Evolutionary conservation across 2,329 filamentous ascomycete species (phyloP), one percentile per base, ranked within the genome.

Genomic region (Microthyrium microscopicum): DNA sequence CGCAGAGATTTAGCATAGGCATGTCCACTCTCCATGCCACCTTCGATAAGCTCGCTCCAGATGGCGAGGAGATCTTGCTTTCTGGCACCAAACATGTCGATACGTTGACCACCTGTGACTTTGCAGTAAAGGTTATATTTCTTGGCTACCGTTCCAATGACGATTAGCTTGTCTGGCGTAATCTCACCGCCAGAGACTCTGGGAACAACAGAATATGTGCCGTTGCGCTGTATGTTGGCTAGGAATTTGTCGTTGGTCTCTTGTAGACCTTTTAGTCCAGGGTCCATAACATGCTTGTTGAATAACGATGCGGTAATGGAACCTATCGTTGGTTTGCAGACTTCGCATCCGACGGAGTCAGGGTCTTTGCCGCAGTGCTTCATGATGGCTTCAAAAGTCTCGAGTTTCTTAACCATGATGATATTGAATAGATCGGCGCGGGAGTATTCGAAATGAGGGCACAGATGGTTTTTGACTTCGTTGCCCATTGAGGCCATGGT

Each of bases 381-480:
- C 83, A 92, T 92, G 5, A 92, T 76, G 3, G 80, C 73, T 0
- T 62, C 54, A 26, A 93, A 73, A 2, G 70, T 74, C 45, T 70
- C 73, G 12, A 92, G 58, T 36, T 73, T 70, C 60, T 87, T 89
- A 41, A 87, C 76, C 46, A 77, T 80, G 50, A 87, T 65, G 51
- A 93, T 83, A 57, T 87, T 78, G 65, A 82, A 93, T n/a, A 93
- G 66, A 43, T 93, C 84, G 13, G 77, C 79, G 17, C 84, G 77
- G 2, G 79, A 84, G 57, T 81, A 78, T 42, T 70, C 67, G 50
- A 93, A 91, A 54, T 93, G 83, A 2, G 76, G 66, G 56, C 84
- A 93, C 7, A 93, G 51, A 54, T 91, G 65, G 53, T 93, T 92
- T 46, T 78, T 81, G 36, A 93, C 77, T 52, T 91, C 82, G 40